Evolutionary conservation across 805 yeast species (phyloP).

Genomic region (Cyberlindnera maritima): DNA sequence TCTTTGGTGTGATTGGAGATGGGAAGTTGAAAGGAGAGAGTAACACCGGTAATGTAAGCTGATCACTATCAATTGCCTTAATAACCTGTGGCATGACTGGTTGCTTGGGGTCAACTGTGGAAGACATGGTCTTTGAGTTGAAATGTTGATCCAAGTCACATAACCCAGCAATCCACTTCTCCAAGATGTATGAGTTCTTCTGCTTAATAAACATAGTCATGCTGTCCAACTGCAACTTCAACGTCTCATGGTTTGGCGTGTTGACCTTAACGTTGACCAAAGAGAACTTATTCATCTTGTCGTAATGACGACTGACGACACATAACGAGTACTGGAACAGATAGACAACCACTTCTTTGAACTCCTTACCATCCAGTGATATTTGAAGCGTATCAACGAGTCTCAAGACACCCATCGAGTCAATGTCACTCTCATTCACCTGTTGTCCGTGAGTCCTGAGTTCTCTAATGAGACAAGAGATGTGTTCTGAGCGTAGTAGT

Average conservation of each 20-base stretch:
- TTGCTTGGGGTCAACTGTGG: conserved; percentile 27
- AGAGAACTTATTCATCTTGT: conserved; percentile 6
- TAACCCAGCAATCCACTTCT: conserved; percentile 41
- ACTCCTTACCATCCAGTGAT: conserved; percentile 28
- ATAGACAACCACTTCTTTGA: conserved; percentile 31
- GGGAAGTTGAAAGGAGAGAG: conserved; percentile 23
- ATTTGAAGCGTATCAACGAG: conserved; percentile 34
- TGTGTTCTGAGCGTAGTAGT: conserved; percentile 20
- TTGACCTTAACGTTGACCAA: conserved; percentile 12
- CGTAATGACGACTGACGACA: conserved; percentile 13
- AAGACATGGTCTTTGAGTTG: conserved; percentile 29
- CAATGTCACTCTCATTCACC: conserved; percentile 28
- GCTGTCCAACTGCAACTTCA: conserved; percentile 18
- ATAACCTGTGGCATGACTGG: background rate
- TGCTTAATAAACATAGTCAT: conserved; percentile 24
- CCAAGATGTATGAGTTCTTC: conserved; percentile 30
- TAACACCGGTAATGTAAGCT: conserved; percentile 21
- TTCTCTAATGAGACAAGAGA: conserved; percentile 12
- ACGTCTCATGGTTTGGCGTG: conserved; percentile 24
- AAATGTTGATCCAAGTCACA: conserved; percentile 33
- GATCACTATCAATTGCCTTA: conserved; percentile 4
- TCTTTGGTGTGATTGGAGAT: conserved; percentile 10
- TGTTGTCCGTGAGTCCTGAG: conserved; percentile 16
- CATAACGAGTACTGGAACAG: conserved; percentile 30
- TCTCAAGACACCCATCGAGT: conserved; percentile 35